Base-by-base conservation (phyloP, 345 rosid genomes). In the Citrus medica region DNA sequence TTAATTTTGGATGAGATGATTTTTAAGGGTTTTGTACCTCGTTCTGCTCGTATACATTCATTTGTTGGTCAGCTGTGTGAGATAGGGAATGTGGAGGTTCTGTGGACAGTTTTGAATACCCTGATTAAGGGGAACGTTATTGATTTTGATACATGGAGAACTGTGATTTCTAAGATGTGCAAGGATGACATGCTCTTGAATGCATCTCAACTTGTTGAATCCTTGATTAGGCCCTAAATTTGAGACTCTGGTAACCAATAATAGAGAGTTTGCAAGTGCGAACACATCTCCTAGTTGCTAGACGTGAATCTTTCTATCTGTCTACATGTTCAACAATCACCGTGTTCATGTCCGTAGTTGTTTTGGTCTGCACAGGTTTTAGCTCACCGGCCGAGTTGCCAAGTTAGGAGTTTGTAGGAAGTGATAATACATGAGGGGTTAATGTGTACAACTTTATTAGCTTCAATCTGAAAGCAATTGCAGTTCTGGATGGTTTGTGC, bases 1-100 rank as follows among this genome's bases (percentile, higher is more conserved):
- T 79, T 80, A 58, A 33, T 91, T 79, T 85, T 95, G 84, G 94
- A 93, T 65, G 99, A 92, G 86, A 95, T 95, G 98, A 61, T 89
- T 62, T 91, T 91, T 77, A 93, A 93, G 85, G 95, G 92, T 7
- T 91, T 85, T 79, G 69, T 67, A 30, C 98, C 98, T 77, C 89
- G 73, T 76, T 59, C 70, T 32, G 82, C 79, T 60, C 86, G 84
- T 59, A 48, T 87, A 67, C 46, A 48, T 58, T 79, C 78, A 42
- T 88, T 84, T 78, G 79, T 94, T 51, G 82, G 83, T 17, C 78
- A 74, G 62, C 85, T 93, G 69, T 84, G 85, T 78, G 71, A 82
- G 80, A 79, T 71, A 78, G 88, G 80, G 72, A 78, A 85, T 71
- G 30, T 71, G 69, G 83, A 87, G 38, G 78, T 84, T 76, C 80